These are phyloP conservation scores for Stephanodiscus minutulus DNA, from an alignment of 108 stramenopile genomes.

Conservation along the genomic window DNA sequence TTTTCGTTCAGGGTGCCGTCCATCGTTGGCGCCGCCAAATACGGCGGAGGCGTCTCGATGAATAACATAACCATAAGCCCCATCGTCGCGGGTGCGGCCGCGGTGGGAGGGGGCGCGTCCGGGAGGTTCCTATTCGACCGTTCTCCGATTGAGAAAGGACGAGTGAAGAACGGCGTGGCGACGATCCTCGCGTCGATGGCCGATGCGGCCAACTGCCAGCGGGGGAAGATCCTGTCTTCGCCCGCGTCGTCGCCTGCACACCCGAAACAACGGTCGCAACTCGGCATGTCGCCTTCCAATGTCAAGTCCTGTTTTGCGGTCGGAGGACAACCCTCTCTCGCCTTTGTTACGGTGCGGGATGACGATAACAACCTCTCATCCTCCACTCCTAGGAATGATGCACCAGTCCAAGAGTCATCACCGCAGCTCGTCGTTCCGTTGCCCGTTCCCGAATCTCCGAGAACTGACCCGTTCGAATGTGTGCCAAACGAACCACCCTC, in stretches of 20 bases:
- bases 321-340: no score
- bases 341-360: no score
- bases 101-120: background rate
- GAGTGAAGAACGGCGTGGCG: background rate
- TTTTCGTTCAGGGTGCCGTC: constrained; percentile 38
- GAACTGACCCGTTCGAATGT: background rate
- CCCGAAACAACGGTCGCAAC: constrained; percentile 1
- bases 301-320: background rate
- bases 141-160: background rate
- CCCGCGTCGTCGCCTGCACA: background rate
- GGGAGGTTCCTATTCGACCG: background rate
- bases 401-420: background rate
- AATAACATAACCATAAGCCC: constrained; percentile 30
- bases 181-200: background rate
- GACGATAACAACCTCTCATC: background rate
- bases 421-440: background rate
- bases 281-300: background rate
- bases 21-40: background rate
- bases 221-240: background rate
- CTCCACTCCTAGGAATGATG: background rate
- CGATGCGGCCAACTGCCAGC: background rate
- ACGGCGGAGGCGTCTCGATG: background rate
- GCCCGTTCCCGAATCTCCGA: background rate
- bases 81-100: constrained; percentile 3
- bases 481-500: constrained; percentile 5